Base-by-base conservation (phyloP, 371 early-diverging fungal species). In the Syncephalastrum contaminatum region DNA sequence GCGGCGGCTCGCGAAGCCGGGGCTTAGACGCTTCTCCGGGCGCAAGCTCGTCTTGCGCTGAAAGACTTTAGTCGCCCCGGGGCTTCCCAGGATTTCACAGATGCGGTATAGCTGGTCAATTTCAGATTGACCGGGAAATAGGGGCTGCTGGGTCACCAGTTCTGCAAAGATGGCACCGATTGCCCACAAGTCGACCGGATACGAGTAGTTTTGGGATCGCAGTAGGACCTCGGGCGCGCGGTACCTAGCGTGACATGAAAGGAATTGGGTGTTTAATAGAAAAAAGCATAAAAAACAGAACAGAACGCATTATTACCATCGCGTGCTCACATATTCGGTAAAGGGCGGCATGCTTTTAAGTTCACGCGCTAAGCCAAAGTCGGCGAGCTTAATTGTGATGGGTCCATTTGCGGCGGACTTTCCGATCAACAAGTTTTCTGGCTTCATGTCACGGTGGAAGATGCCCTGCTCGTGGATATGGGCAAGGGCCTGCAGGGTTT, bases 171-270 rank as follows among this genome's bases (percentile, higher is more conserved):
- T 97, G 3, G 91, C 80, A 1, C 99, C 99, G 0, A 96, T 81
- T 1, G 98, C 98, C 99, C 99, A 99, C 18, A 99, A 78, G 71
- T 99, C 99, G 25, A 99, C 92, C 6, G 98, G 95, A 27, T 86
- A 91, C 12, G 91, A 86, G 61, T 99, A 99, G 27, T 72, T 71
- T 1, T 89, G 83, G 8, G 87, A 86, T 21, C 91, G 86, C 30
- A 97, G 75, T 15, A 99, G 67, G 4, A 99, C 88, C 75, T 99
- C 99, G 22, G 99, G 99, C 6, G 99, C 94, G 25, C 99, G 88
- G 72, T 99, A 98, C 94, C 94, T 89, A 62, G 16, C 46, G 21
- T 8, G 24, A 20, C 36, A 52, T 16, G 40, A 24, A 45, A 15
- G 41, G 39, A 24, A 44, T 24, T 20, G 20, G 8, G 10, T n/a